phyloP scores from a whole-genome alignment of 2,329 filamentous ascomycete species.

The Penicillium sp. region DNA sequence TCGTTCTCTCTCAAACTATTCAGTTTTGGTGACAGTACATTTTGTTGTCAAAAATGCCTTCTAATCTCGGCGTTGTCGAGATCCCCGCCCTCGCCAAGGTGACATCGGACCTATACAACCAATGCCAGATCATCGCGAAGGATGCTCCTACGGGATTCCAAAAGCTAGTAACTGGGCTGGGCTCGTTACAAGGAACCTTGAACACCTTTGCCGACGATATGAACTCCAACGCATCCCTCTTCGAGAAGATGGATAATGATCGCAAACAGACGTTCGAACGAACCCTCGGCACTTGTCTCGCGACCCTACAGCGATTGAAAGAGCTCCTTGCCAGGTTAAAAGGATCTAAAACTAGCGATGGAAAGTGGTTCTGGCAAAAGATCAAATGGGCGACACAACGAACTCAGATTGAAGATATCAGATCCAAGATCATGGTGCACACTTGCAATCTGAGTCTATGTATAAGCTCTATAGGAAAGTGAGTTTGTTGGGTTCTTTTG shows the following conservation, averaged over 20 bases:
- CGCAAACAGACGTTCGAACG: slow-evolving; percentile 24
- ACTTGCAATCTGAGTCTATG: slow-evolving; percentile 31
- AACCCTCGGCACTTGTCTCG: slow-evolving; percentile 24
- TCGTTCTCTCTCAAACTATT: neutral
- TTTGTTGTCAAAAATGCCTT: slow-evolving; percentile 19
- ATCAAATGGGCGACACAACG: slow-evolving; percentile 31
- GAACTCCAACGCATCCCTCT: slow-evolving; percentile 23
- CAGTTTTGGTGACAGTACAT: neutral
- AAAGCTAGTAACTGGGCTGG: slow-evolving; percentile 28
- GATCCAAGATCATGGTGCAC: slow-evolving; percentile 31
- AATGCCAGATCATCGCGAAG: slow-evolving; percentile 25
- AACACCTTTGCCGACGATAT: slow-evolving; percentile 24
- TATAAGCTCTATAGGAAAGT: slow-evolving; percentile 30
- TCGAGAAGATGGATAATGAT: slow-evolving; percentile 23
- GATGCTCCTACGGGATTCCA: slow-evolving; percentile 32
- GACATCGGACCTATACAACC: slow-evolving; percentile 30
- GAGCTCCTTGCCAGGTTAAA: slow-evolving; percentile 24
- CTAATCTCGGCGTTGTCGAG: slow-evolving; percentile 22
- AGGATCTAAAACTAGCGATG: slow-evolving; percentile 21
- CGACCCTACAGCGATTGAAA: slow-evolving; percentile 25
- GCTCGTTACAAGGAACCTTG: slow-evolving; percentile 28
- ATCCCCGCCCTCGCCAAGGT: slow-evolving; percentile 25
- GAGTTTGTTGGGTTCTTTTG: slow-evolving; percentile 1
- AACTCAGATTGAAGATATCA: slow-evolving; percentile 27
- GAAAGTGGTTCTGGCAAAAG: slow-evolving; percentile 28